Percentiles rank a stretch among this genome's conserved stretches.
Conservation (phyloP, 805 yeast species). For the Cyberlindnera misumaiensis region DNA sequence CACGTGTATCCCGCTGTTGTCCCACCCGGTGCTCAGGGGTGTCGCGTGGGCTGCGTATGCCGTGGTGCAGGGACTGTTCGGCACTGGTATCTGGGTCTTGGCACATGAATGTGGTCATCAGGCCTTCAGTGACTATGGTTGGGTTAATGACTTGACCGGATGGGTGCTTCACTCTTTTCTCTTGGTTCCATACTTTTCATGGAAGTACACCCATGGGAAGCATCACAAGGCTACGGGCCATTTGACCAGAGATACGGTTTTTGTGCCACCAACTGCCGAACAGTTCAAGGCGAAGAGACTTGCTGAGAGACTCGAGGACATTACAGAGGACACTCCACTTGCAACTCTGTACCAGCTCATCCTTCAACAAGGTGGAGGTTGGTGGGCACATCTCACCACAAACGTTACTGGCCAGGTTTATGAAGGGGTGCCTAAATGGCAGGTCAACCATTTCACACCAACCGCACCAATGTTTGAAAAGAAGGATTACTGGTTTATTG, state of each 20-base stretch:
- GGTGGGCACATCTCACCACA: conserved; percentile 57
- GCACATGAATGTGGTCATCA: conserved; percentile 93
- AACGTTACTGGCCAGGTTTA: conserved; percentile 75
- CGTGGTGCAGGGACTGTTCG: conserved; percentile 53
- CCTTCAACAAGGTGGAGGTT: conserved; percentile 72
- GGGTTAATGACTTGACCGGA: conserved; percentile 73
- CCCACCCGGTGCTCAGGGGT: conserved; percentile 38
- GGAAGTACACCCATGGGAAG: conserved; percentile 80
- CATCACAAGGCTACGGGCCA: conserved; percentile 91
- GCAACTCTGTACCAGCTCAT: conserved; percentile 49
- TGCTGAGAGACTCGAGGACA: conserved; percentile 30
- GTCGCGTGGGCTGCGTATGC: conserved; percentile 54
- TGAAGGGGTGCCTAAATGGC: conserved; percentile 39
- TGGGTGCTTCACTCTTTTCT: conserved; percentile 77
- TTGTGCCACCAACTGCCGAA: conserved; percentile 66
- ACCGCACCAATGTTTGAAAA: conserved; percentile 66
- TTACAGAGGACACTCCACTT: conserved; percentile 71
- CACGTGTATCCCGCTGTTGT: conserved; percentile 45
- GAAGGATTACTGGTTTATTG: conserved; percentile 64
- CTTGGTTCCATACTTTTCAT: conserved; percentile 80
- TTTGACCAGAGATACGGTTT: conserved; percentile 75
- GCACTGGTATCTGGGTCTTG: conserved; percentile 77
- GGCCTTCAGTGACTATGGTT: conserved; percentile 69
- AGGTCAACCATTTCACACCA: conserved; percentile 67
- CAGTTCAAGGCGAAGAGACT: conserved; percentile 34